These are phyloP conservation scores for Calonectria hawksworthii DNA, from an alignment of 2,329 filamentous ascomycete genomes.

Conservation along the genomic window DNA sequence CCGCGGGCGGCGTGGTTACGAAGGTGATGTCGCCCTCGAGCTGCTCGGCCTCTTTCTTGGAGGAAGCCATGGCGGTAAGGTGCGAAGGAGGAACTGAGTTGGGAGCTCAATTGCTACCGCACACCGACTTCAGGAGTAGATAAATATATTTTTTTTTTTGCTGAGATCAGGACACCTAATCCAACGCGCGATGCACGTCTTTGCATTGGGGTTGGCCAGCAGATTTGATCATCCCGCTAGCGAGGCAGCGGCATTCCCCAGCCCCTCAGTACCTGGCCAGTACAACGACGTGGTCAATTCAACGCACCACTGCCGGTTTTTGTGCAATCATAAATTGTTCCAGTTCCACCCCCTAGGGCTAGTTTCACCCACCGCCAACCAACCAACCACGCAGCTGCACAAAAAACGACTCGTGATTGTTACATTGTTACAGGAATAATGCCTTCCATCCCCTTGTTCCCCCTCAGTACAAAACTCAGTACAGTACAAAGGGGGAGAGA, in stretches of 20 bases:
- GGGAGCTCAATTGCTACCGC: not conserved
- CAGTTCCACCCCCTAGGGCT: not conserved
- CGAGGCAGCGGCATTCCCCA: not conserved
- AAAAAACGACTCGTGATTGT: not conserved
- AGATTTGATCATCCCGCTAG: not conserved
- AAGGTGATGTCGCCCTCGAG: constrained; percentile 4
- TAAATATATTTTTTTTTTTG: not conserved
- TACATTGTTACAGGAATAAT: not conserved
- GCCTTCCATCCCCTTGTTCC: too few relatives aligned
- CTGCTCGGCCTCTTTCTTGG: not conserved
- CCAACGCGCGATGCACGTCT: not conserved
- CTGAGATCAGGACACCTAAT: not conserved
- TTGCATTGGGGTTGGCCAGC: not conserved
- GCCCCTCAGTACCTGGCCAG: not conserved
- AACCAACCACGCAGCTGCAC: not conserved
- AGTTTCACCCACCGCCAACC: not conserved
- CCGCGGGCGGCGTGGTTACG: not conserved
- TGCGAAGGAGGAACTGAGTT: not conserved
- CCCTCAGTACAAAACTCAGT: too few relatives aligned
- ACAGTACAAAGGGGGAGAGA: not conserved
- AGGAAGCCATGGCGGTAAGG: not conserved
- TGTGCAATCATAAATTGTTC: not conserved
- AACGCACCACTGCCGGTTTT: not conserved
- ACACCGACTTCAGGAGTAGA: not conserved
- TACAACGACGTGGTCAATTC: not conserved